A percentile compares a stretch with the other conserved stretches of the same genome.
Conservation (phyloP, 495 filamentous ascomycete species). For the Penicillium egyptiacum region DNA sequence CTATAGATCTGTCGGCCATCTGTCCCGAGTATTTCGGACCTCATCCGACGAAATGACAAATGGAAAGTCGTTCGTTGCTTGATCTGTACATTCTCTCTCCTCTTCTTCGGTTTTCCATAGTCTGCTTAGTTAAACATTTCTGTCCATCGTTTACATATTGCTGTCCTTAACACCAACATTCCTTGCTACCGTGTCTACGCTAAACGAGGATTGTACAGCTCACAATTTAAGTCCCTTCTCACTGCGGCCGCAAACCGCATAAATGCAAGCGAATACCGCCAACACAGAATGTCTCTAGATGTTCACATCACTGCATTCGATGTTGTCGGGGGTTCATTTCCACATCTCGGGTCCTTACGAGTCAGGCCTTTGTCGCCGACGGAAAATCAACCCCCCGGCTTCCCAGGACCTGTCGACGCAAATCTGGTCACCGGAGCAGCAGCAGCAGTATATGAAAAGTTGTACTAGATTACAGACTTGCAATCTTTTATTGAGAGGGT, state of each 20-base stretch:
- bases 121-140: background rate
- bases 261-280: background rate
- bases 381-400: background rate
- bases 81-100: background rate
- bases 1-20: background rate
- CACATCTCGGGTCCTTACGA: slow-evolving; percentile 8
- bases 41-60: background rate
- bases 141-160: slow-evolving; percentile 13
- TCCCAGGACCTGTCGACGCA: slow-evolving; percentile 17
- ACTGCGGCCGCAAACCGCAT: slow-evolving; percentile 24
- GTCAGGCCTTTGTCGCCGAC: background rate
- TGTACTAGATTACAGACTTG: slow-evolving; percentile 19
- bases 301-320: slow-evolving; percentile 24
- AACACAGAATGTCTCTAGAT: background rate
- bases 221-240: slow-evolving; percentile 29
- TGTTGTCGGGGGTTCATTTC: slow-evolving; percentile 19
- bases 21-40: background rate
- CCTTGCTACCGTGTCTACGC: slow-evolving; percentile 20
- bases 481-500: slow-evolving; percentile 17
- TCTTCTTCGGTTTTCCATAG: background rate
- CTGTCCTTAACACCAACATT: slow-evolving; percentile 25
- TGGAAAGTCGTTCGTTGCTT: background rate
- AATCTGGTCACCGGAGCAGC: slow-evolving; percentile 28
- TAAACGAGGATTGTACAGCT: slow-evolving; percentile 31
- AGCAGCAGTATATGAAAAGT: slow-evolving; percentile 18